Percentiles rank a stretch among this genome's conserved stretches.
These are phyloP conservation scores for Kentomonas sorsogonicus DNA, from an alignment of 208 protist species.

Conservation along the genomic window DNA sequence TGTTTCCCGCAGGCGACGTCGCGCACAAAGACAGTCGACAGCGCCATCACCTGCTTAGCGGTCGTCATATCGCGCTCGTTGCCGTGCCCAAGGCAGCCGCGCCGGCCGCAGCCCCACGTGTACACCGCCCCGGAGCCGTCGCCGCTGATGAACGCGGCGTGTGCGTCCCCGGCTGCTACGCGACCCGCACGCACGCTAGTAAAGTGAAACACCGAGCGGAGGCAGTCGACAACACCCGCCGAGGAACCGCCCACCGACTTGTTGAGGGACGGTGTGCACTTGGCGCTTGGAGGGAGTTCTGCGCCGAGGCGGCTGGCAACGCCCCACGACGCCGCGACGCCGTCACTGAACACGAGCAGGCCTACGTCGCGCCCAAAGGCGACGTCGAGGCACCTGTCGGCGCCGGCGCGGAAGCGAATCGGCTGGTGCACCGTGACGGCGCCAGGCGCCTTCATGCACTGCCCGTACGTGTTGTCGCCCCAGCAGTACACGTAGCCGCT, in stretches of 20 bases:
- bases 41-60: conserved; percentile 41
- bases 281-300: no score
- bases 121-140: conserved; percentile 45
- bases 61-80: conserved; percentile 22
- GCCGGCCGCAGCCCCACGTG: conserved; percentile 60
- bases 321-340: conserved; percentile 57
- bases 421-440: conserved; percentile 18
- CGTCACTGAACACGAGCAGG: conserved; percentile 39
- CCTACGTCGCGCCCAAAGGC: conserved; percentile 51
- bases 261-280: no score
- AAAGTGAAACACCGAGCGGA: conserved; percentile 25
- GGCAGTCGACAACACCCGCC: no score
- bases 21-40: conserved; percentile 30
- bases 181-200: background rate
- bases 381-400: conserved; percentile 28
- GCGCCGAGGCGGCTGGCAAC: conserved; percentile 38
- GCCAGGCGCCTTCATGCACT: conserved; percentile 40
- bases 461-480: conserved; percentile 71
- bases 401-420: conserved; percentile 23
- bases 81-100: conserved; percentile 68
- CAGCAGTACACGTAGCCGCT: conserved; percentile 49
- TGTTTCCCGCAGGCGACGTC: conserved; percentile 52
- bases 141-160: conserved; percentile 49
- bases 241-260: no score
- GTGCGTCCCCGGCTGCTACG: conserved; percentile 33